Percentiles rank a stretch among this genome's conserved stretches.
These are phyloP conservation scores for Fusarium pininemorale DNA, from an alignment of 2,329 filamentous ascomycete genomes.

Conservation along the genomic window DNA sequence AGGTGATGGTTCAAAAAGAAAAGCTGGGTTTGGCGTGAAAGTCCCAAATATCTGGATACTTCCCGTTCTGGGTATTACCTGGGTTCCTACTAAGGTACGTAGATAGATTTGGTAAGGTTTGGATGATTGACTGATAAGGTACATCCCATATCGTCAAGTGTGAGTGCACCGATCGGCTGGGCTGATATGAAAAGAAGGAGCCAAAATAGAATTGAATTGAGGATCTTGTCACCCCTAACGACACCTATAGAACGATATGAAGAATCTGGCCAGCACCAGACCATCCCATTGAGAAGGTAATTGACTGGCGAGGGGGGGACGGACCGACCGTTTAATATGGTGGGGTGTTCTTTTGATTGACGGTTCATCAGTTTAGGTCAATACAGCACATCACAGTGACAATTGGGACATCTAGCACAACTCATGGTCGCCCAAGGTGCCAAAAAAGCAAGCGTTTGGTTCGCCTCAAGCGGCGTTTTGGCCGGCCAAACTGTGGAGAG, in stretches of 20 bases:
- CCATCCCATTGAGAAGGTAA: not conserved
- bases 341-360: constrained; percentile 8
- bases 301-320: constrained; percentile 12
- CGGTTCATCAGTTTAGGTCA: not conserved
- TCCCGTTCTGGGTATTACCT: not conserved
- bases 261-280: constrained; percentile 2
- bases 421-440: constrained; percentile 17
- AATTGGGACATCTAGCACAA: constrained; percentile 15
- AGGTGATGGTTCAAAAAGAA: not conserved
- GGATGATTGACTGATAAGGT: not conserved
- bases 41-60: constrained; percentile 13
- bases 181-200: not conserved
- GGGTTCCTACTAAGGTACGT: not conserved
- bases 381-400: constrained; percentile 12
- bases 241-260: not conserved
- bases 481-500: constrained; percentile 67
- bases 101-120: not conserved
- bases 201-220: not conserved
- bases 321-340: constrained; percentile 30
- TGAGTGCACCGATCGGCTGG: not conserved
- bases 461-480: constrained; percentile 61
- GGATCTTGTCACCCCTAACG: not conserved
- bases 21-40: not conserved
- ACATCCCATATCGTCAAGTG: not conserved
- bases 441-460: constrained; percentile 42